Evolutionary conservation across 441 rosid species (phyloP), one percentile per base, ranked within the genome.

Genomic region (Flueggea neowawraea): DNA sequence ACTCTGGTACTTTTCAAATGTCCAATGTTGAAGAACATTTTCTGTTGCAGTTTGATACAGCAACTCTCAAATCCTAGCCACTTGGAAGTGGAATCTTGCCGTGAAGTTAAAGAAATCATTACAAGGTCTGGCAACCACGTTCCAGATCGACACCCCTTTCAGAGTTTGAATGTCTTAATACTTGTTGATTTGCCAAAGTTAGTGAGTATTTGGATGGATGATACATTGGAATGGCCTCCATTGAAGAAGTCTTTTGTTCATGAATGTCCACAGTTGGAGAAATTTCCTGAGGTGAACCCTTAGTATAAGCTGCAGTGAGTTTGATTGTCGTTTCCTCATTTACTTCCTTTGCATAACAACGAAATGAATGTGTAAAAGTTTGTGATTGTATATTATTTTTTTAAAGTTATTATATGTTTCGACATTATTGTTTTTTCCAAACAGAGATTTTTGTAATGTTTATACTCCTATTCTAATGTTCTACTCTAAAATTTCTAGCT

Each of bases 81-180:
- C 36, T 36, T 61, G 57, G 65, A 61, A 52, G 33, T 61, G 15
- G 33, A 52, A 41, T 39, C 47, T 33, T 52, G 57, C 52, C 57
- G 32, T 36, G 17, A 36, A 36, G 41, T 61, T 6, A 44, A 61
- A 11, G 64, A 61, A 16, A 16, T 61, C 6, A 16, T 16, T 10
- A 16, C 12, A 14, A 47, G 8, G 52, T 33, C 49, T 0, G 49
- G 33, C 48, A 52, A 51, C 9, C 48, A n/a, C 9, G 11, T 13
- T 2, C 6, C 15, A 0, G 5, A 41, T 2, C 11, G 16, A 4
- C 48, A 0, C 51, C 22, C 12, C 12, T 55, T 61, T 36, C 55
- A 12, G 5, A 3, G 31, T 12, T 17, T 61, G 49, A 22, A 52
- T 43, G 11, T 31, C 16, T 14, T 52, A 36, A 13, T 50, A 14